Conservation (phyloP, 208 protist genomes). For the Cochliopodium minus region DNA sequence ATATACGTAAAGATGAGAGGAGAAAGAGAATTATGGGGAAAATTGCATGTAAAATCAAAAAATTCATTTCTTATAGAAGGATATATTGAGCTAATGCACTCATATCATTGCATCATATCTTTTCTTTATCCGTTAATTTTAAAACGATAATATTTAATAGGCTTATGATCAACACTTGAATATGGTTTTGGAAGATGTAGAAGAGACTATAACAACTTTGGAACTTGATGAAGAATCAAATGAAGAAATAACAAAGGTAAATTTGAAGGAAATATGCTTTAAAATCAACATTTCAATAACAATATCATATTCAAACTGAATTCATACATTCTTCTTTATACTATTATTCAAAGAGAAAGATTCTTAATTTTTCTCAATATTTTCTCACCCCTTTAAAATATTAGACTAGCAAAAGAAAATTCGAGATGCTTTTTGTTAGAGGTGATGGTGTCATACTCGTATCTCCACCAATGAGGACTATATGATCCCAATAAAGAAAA, state of each 20-base stretch:
- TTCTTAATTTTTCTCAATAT: neutral
- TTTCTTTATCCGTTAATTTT: neutral
- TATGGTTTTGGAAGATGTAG: slow-evolving; percentile 18
- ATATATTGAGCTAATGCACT: no score
- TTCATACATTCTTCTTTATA: neutral
- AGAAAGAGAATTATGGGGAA: slow-evolving; percentile 21
- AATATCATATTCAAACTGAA: neutral
- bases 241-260: slow-evolving; percentile 12
- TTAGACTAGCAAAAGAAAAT: slow-evolving; percentile 8
- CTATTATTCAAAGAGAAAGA: neutral
- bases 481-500: no score
- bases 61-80: neutral
- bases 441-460: slow-evolving; percentile 19
- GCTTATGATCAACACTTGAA: slow-evolving; percentile 21
- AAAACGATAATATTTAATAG: neutral
- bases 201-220: slow-evolving; percentile 20
- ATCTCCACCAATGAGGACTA: slow-evolving; percentile 2
- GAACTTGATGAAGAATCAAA: slow-evolving; percentile 12
- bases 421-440: slow-evolving; percentile 16
- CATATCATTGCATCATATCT: no score
- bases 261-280: neutral
- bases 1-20: slow-evolving; percentile 17
- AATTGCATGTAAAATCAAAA: slow-evolving; percentile 10
- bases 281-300: neutral
- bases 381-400: no score